A percentile compares a stretch with the other conserved stretches of the same genome.
Conservation (phyloP, 805 yeast species). For the Cyberlindnera mycetangii region DNA sequence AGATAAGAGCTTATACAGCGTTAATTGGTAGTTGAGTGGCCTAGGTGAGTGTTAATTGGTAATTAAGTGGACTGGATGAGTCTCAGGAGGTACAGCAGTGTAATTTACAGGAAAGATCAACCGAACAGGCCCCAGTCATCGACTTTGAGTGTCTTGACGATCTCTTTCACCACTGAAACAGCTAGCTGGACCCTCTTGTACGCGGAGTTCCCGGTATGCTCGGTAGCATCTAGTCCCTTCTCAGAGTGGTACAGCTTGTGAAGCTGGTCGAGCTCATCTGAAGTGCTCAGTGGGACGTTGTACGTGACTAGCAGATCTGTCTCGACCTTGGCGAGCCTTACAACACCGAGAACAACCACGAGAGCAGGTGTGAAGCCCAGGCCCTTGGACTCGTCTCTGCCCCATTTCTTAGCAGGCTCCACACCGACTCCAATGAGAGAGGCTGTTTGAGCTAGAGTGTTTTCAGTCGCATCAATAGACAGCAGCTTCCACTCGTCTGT, state of each 20-base stretch:
- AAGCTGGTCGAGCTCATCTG: constrained; percentile 29
- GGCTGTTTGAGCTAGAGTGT: constrained; percentile 11
- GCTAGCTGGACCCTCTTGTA: constrained; percentile 30
- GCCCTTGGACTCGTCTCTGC: constrained; percentile 32
- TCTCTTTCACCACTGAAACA: constrained; percentile 24
- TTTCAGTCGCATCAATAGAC: constrained; percentile 24
- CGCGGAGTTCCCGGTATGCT: constrained; percentile 21
- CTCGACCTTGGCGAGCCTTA: constrained; percentile 46
- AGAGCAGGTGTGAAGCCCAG: constrained; percentile 34
- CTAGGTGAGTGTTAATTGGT: too few species aligned
- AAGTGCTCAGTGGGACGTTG: constrained; percentile 49
- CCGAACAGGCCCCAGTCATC: constrained; percentile 48
- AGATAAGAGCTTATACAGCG: too few species aligned
- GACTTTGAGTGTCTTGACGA: constrained; percentile 34
- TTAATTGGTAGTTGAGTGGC: too few species aligned
- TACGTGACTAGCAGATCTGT: constrained; percentile 64
- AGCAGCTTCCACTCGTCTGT: constrained; percentile 32
- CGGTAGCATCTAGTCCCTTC: background rate
- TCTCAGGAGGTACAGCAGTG: too few species aligned
- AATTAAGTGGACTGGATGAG: too few species aligned
- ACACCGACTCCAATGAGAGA: constrained; percentile 35
- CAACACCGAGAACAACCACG: constrained; percentile 52
- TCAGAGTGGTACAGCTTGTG: constrained; percentile 5
- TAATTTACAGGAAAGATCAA: too few species aligned
- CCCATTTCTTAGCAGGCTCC: constrained; percentile 53